Base-by-base conservation (phyloP, 345 rosid genomes). In the Barbarea vulgaris region DNA sequence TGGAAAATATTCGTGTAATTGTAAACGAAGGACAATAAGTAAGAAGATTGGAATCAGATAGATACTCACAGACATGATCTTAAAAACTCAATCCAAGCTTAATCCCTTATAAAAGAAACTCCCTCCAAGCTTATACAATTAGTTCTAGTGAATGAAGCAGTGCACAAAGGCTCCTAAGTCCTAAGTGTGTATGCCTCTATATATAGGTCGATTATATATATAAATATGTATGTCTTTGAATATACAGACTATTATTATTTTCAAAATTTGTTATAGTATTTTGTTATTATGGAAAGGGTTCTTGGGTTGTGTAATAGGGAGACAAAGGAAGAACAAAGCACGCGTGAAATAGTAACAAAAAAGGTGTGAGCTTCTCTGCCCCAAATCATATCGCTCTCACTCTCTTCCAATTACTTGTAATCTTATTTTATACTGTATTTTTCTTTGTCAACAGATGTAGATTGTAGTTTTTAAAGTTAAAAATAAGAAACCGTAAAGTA, bases 31-130 rank as follows among this genome's bases (percentile, higher is more conserved):
- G 52, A 51, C 18, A 72, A 17, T 55, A 54, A 66, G 36, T 9
- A 53, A 47, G 11, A 52, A 33, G 33, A 52, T 52, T 34, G 5
- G 56, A 54, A 11, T 46, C n/a, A 61, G 44, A 64, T 33, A 69
- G 65, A 28, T 17, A 80, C 90, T 86, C 79, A 84, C 89, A 57
- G 88, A 86, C 93, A 86, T 86, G 66, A 21, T 64, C 79, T 76
- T 76, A 11, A 11, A 53, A 68, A 54, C 52, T 64, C 47, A 31
- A 55, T 18, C 39, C 3, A 63, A 77, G 50, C 65, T 79, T 72
- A 18, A 5, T 9, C 42, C n/a, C 53, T 52, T 34, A 1, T 37
- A 1, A 21, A 28, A 41, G 30, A 75, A 75, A 42, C 11, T 46
- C 34, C 7, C 42, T 62, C 51, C 42, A 62, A 76, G 50, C 48